These are phyloP conservation scores for Trametes gibbosa DNA, from an alignment of 768 basidiomycete genomes.

Conservation along the genomic window DNA sequence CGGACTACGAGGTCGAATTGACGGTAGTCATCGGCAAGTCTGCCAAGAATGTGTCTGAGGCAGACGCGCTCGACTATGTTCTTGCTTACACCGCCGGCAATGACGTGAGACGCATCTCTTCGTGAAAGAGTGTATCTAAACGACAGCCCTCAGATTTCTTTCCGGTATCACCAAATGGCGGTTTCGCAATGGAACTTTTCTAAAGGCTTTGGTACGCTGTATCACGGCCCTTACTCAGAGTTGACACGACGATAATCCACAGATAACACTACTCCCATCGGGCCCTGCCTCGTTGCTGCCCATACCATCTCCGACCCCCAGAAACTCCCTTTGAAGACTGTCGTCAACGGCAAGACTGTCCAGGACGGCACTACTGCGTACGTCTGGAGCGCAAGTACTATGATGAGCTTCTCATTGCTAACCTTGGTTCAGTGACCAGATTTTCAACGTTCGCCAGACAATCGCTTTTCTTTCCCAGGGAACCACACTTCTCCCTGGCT, in stretches of 20 bases:
- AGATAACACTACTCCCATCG: constrained; percentile 74
- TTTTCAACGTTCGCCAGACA: constrained; percentile 77
- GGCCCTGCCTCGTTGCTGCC: constrained; percentile 76
- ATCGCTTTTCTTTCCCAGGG: constrained; percentile 81
- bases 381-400: constrained; percentile 23
- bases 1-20: constrained; percentile 83
- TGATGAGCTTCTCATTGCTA: not conserved
- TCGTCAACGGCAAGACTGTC: constrained; percentile 62
- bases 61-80: constrained; percentile 81
- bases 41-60: constrained; percentile 76
- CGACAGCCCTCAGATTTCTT: constrained; percentile 55
- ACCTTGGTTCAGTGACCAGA: constrained; percentile 57
- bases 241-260: not conserved
- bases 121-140: not conserved
- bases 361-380: constrained; percentile 83
- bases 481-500: constrained; percentile 78
- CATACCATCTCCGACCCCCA: constrained; percentile 65
- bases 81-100: constrained; percentile 81
- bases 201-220: constrained; percentile 71
- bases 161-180: constrained; percentile 77
- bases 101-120: constrained; percentile 44
- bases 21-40: constrained; percentile 81
- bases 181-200: constrained; percentile 88
- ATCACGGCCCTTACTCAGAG: not conserved
- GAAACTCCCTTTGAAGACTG: constrained; percentile 55